Conservation (phyloP, 805 yeast genomes). For the Huiozyma sinensis region DNA sequence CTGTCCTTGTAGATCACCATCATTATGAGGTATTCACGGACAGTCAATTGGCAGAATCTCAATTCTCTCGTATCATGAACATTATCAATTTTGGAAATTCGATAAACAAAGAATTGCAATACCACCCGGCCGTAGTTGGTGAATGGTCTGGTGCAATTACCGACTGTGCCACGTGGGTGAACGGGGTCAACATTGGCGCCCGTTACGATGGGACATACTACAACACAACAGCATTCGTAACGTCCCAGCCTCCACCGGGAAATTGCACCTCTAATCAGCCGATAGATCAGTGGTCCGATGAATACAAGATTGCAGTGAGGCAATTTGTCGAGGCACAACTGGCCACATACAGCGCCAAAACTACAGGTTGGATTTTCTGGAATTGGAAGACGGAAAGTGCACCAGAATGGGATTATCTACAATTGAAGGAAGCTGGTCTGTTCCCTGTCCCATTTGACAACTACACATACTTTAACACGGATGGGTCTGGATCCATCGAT, state of each 20-base stretch:
- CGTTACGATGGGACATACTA: constrained; percentile 44
- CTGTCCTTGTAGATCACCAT: constrained; percentile 77
- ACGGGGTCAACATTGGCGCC: constrained; percentile 59
- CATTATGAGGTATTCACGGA: constrained; percentile 77
- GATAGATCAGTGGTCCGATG: constrained; percentile 32
- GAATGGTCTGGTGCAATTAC: constrained; percentile 67
- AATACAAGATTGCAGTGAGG: constrained; percentile 36
- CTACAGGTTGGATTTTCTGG: constrained; percentile 62
- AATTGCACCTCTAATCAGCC: constrained; percentile 33
- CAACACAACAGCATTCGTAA: constrained; percentile 11
- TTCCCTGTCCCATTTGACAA: constrained; percentile 53
- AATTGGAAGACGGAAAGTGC: constrained; percentile 57
- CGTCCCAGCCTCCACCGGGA: constrained; percentile 24
- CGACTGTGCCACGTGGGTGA: constrained; percentile 60
- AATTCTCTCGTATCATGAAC: constrained; percentile 23
- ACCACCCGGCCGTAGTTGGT: constrained; percentile 47
- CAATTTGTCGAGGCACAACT: constrained; percentile 52
- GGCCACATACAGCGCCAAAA: constrained; percentile 36
- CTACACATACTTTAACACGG: constrained; percentile 36
- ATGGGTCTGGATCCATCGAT: constrained; percentile 20
- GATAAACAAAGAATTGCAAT: constrained; percentile 23
- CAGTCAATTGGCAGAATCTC: constrained; percentile 42
- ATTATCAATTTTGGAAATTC: constrained; percentile 27
- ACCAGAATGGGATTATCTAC: constrained; percentile 54
- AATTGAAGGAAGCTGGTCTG: constrained; percentile 38